Evolutionary conservation across 306 rosid species (phyloP), one percentile per base, ranked within the genome.

Genomic region (Glycine tomentella): DNA sequence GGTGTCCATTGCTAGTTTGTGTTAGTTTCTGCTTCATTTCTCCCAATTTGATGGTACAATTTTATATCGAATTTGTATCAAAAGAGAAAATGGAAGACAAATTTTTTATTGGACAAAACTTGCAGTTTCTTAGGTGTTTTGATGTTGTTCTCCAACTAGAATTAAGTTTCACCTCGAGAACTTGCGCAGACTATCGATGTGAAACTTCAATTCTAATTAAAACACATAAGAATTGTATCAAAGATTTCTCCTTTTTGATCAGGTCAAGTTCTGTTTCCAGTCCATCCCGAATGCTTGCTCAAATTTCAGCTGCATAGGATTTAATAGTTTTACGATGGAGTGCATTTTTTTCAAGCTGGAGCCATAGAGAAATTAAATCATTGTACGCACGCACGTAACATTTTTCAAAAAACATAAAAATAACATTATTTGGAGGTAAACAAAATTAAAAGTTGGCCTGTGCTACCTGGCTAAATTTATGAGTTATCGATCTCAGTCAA

Each of bases 401-500:
- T 42, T 42, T 42, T 42, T 42, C 7, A 7, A 0, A 67, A 79
- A 45, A 57, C 11, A 34, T 64, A 69, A 49, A 73, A 74, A 59
- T 11, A 51, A 75, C 61, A 80, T 67, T 49, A 68, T 75, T 16
- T 31, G 36, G 20, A 31, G 52, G 50, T 14, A 46, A 69, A 16
- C 62, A 67, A 50, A 15, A 36, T 33, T 68, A 50, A 4, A 4
- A 66, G 38, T 66, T 81, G 14, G 63, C 69, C 49, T 17, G 49
- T 40, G 48, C 45, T 70, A 48, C 36, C n/a, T 16, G 34, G 61
- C 80, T 11, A 69, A 56, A 58, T 44, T 77, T 78, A 12, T 42
- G 50, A 80, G 46, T 34, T 70, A 76, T 75, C 73, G 49, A 65
- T 73, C 66, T 73, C 38, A 44, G 78, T 67, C 48, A 74, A 20